Conservation (phyloP, 192 early-diverging fungal genomes). For the Ambispora gerdemannii region DNA sequence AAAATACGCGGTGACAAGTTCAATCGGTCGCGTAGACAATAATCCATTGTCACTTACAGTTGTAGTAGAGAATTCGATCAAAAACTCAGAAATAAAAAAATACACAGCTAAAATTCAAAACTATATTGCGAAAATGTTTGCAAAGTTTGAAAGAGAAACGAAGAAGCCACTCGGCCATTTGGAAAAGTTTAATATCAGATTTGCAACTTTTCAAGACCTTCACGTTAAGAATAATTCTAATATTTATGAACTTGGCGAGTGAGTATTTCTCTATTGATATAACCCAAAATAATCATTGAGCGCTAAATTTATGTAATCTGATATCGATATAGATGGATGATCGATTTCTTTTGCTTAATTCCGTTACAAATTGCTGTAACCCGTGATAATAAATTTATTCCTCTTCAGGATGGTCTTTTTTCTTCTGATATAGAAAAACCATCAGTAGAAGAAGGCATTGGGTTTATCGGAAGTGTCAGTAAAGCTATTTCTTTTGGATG, state of each 20-base stretch:
- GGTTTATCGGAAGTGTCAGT: conserved; percentile 17
- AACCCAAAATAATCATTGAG: not conserved
- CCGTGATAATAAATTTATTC: conserved; percentile 25
- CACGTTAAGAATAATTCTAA: not conserved
- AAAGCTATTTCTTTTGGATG: conserved; percentile 30
- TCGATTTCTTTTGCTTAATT: conserved; percentile 18
- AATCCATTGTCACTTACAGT: conserved; percentile 6
- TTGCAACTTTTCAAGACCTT: not conserved
- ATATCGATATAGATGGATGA: conserved; percentile 19
- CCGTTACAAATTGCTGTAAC: conserved; percentile 28
- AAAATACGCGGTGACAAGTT: conserved; percentile 12
- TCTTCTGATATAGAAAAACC: not conserved
- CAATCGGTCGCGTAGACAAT: not conserved
- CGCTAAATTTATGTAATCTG: no score
- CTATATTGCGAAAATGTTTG: conserved; percentile 13
- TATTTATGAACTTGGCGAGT: conserved; percentile 13
- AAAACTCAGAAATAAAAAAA: not conserved
- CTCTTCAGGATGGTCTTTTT: conserved; percentile 21
- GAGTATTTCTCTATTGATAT: not conserved
- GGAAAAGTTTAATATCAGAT: not conserved
- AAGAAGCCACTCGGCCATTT: conserved; percentile 23
- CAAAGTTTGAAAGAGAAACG: conserved; percentile 14
- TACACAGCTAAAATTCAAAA: not conserved
- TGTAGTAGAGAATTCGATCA: not conserved
- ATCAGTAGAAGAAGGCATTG: conserved; percentile 5